These are phyloP conservation scores for Uncinocarpus reesii DNA, from an alignment of 2,329 filamentous ascomycete genomes.

Conservation along the genomic window DNA sequence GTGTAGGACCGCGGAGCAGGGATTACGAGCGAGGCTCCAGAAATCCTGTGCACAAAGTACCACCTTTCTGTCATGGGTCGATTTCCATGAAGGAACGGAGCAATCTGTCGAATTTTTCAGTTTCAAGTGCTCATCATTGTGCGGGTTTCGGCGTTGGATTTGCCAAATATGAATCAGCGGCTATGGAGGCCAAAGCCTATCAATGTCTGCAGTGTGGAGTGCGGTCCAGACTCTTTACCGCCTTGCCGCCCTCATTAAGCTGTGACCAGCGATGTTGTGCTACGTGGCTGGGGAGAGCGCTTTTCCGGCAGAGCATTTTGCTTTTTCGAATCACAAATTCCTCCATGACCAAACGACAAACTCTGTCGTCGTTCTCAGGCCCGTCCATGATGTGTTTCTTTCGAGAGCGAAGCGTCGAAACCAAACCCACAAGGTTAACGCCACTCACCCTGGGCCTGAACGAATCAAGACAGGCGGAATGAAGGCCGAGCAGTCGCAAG, in stretches of 20 bases:
- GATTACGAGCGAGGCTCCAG: neutral
- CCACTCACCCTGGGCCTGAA: constrained; percentile 9
- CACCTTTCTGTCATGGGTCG: neutral
- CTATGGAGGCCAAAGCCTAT: neutral
- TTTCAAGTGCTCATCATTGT: too few species aligned
- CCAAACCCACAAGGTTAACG: constrained; percentile 7
- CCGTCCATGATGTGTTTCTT: neutral
- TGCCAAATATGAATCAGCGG: too few species aligned
- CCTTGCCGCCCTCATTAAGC: constrained; percentile 11
- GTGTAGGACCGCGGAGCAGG: constrained; percentile 6
- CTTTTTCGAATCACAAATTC: neutral
- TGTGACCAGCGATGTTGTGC: constrained; percentile 8
- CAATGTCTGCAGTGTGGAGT: constrained; percentile 2
- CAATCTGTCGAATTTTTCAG: too few species aligned
- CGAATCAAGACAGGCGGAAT: constrained; percentile 9
- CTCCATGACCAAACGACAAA: too few species aligned
- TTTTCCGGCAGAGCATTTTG: constrained; percentile 2
- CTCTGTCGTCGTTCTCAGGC: too few species aligned
- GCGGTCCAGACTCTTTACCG: constrained; percentile 10
- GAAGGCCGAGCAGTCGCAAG: constrained; percentile 12
- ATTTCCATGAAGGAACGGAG: too few species aligned
- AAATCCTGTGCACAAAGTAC: neutral
- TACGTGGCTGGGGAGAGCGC: constrained; percentile 9
- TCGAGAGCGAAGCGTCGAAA: neutral
- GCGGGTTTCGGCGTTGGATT: too few species aligned